Evolutionary conservation across 192 early-diverging fungal genomes (phyloP).

Genomic region (Entomortierella beljakovae): DNA sequence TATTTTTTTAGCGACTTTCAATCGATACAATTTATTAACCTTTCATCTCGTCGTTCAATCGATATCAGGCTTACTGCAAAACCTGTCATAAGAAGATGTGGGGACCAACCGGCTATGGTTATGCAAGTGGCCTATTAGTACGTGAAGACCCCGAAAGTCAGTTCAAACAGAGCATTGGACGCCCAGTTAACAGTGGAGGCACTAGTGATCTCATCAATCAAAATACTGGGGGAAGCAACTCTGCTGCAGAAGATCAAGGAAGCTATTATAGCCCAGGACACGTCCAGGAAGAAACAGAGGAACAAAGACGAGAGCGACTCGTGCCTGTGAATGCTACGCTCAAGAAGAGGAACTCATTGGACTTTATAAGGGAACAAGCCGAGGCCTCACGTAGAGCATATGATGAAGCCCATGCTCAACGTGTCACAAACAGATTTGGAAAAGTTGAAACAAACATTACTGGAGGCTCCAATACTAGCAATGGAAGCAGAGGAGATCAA

Average conservation of each 20-base stretch:
- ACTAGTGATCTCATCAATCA: slow-evolving; percentile 14
- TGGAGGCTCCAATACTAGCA: slow-evolving; percentile 38
- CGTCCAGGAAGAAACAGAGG: slow-evolving; percentile 18
- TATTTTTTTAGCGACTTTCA: neutral
- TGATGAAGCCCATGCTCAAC: slow-evolving; percentile 47
- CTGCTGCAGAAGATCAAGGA: slow-evolving; percentile 5
- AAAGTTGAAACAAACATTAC: slow-evolving; percentile 30
- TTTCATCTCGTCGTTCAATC: neutral
- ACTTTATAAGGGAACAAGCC: slow-evolving; percentile 46
- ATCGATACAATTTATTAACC: neutral
- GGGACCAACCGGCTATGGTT: slow-evolving; percentile 67
- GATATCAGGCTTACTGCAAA: slow-evolving; percentile 66
- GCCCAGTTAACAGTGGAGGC: slow-evolving; percentile 20
- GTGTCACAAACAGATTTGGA: slow-evolving; percentile 35
- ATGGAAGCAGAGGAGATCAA: slow-evolving; percentile 6
- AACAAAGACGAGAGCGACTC: slow-evolving; percentile 42
- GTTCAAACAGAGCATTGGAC: slow-evolving; percentile 50
- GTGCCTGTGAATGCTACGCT: slow-evolving; percentile 45
- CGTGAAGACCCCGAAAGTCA: slow-evolving; percentile 46
- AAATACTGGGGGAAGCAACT: slow-evolving; percentile 36
- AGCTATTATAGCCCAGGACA: slow-evolving; percentile 6
- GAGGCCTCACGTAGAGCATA: slow-evolving; percentile 48
- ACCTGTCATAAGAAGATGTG: slow-evolving; percentile 65
- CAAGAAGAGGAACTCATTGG: slow-evolving; percentile 46
- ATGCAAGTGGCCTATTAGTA: slow-evolving; percentile 30